These are phyloP conservation scores for Bruguiera gymnorhiza DNA, from an alignment of 345 rosid genomes.

Conservation along the genomic window DNA sequence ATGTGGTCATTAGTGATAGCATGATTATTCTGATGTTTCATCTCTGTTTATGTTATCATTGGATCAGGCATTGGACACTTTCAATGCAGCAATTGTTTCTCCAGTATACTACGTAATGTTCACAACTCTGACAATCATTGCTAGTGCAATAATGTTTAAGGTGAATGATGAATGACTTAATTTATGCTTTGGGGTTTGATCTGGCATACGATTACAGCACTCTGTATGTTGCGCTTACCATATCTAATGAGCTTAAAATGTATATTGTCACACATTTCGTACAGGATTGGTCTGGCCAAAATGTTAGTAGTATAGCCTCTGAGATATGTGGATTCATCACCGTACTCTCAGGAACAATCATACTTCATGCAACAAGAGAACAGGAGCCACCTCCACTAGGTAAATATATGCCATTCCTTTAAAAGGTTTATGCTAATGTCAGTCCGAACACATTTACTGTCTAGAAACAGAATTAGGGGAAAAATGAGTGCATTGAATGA, in stretches of 20 bases:
- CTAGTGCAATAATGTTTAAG: slow-evolving; percentile 89
- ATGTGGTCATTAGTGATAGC: too few relatives aligned
- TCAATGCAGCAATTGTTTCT: slow-evolving; percentile 81
- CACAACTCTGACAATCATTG: slow-evolving; percentile 78
- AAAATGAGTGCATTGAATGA: neutral
- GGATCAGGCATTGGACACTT: slow-evolving; percentile 75
- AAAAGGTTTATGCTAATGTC: neutral
- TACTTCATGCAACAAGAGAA: slow-evolving; percentile 82
- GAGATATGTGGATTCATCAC: slow-evolving; percentile 92
- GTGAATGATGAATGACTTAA: slow-evolving; percentile 31
- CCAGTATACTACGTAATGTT: slow-evolving; percentile 94
- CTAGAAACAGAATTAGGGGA: neutral
- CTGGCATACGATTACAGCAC: neutral
- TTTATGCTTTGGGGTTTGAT: slow-evolving; percentile 6
- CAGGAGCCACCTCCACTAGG: slow-evolving; percentile 62
- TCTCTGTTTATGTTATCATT: neutral
- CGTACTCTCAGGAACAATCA: slow-evolving; percentile 75
- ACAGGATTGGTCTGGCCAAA: slow-evolving; percentile 93
- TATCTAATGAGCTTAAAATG: neutral
- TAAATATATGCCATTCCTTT: slow-evolving; percentile 20
- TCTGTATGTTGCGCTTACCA: neutral
- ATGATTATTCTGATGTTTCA: neutral
- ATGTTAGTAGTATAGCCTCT: slow-evolving; percentile 66
- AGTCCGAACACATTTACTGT: neutral
- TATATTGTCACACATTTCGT: slow-evolving; percentile 12